Percentiles rank a stretch among this genome's conserved stretches.
phyloP scores from a whole-genome alignment of 192 early-diverging fungal genomes.

The Helicostylum pulchrum region DNA sequence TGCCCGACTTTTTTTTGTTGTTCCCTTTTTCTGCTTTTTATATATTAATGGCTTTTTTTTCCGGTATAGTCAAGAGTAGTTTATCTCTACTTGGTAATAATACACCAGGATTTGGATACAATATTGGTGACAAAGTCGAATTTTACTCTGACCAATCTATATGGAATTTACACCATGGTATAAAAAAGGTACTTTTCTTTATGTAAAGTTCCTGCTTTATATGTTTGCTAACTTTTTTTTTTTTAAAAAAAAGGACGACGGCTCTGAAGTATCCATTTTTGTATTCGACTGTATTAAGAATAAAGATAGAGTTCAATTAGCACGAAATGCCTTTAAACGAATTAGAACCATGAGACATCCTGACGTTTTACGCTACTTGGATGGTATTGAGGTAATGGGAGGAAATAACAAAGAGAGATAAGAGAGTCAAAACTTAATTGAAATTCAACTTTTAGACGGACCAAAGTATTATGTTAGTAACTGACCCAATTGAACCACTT shows the following conservation, averaged over 20 bases:
- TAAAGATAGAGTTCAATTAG: slow-evolving; percentile 71
- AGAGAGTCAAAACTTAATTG: background rate
- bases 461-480: slow-evolving; percentile 81
- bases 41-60: slow-evolving; percentile 36
- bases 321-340: slow-evolving; percentile 83
- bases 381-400: slow-evolving; percentile 76
- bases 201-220: background rate
- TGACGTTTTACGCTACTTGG: slow-evolving; percentile 77
- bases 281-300: slow-evolving; percentile 71
- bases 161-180: slow-evolving; percentile 64
- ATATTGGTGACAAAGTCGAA: slow-evolving; percentile 61
- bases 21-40: background rate
- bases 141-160: slow-evolving; percentile 54
- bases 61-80: slow-evolving; percentile 38
- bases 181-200: slow-evolving; percentile 50
- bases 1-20: too few species aligned
- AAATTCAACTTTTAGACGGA: slow-evolving; percentile 32
- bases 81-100: slow-evolving; percentile 56
- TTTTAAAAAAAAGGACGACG: slow-evolving; percentile 51
- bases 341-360: slow-evolving; percentile 91
- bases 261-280: slow-evolving; percentile 74
- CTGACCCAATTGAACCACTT: slow-evolving; percentile 79
- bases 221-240: background rate
- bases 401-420: background rate
- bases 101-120: slow-evolving; percentile 61